Conservation (phyloP, 441 rosid genomes). For the Melastoma candidum region DNA sequence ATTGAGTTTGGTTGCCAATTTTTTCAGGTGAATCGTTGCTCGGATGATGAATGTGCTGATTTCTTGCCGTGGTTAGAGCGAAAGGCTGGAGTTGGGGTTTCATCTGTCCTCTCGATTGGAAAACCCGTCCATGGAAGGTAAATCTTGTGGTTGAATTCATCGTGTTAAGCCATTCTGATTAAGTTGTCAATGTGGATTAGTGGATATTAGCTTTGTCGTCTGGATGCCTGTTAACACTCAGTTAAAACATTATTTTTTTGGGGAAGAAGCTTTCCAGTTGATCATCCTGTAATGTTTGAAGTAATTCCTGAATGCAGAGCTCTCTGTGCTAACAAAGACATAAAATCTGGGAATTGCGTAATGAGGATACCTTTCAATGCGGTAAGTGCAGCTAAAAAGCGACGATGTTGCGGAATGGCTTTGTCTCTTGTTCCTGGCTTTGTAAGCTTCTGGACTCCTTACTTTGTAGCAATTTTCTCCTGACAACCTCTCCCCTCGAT, state of each 20-base stretch:
- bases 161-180: background rate
- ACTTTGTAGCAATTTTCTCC: conserved; percentile 55
- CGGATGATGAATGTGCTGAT: conserved; percentile 32
- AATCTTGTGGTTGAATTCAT: background rate
- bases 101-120: conserved; percentile 51
- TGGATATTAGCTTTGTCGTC: no score
- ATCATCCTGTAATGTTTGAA: no score
- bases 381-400: conserved; percentile 23
- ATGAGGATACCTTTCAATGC: conserved; percentile 54
- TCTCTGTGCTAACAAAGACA: conserved; percentile 45
- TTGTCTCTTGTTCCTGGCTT: no score
- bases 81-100: conserved; percentile 46
- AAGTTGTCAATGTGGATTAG: background rate
- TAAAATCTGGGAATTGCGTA: conserved; percentile 55
- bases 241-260: no score
- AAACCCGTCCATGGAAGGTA: conserved; percentile 61
- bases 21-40: conserved; percentile 18
- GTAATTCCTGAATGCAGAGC: conserved; percentile 32
- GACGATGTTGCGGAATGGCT: no score
- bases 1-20: background rate
- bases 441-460: background rate
- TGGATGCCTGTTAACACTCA: no score
- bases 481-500: conserved; percentile 38
- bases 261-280: no score
- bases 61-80: conserved; percentile 76